Evolutionary conservation across 495 filamentous ascomycete species (phyloP), one percentile per base, ranked within the genome.

Genomic region (Podospora pseudopauciseta): DNA sequence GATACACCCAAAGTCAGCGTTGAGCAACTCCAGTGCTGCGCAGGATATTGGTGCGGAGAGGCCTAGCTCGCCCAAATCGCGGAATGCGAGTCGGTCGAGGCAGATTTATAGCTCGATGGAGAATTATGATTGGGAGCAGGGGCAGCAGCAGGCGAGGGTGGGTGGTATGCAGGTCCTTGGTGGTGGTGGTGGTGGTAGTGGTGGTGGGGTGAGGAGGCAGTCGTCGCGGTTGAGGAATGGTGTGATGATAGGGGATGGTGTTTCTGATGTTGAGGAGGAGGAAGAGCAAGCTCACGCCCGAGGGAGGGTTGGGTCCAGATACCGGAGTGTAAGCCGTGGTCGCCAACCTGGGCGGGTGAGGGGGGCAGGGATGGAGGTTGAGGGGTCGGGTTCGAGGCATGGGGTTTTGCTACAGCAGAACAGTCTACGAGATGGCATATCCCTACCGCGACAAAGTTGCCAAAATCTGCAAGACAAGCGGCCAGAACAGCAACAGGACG

Each of bases 21-120:
- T 69, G 49, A 66, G 69, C 32, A 59, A 64, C 56, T 60, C 2
- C n/a, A 58, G 6, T 15, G 30, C n/a, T 49, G 27, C 15, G 18
- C 34, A 28, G 6, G 18, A 20, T 44, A 61, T 66, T 59, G 57
- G 26, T 39, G 49, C 68, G 1, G 66, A 76, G 28, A 63, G 74
- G 54, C 74, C 74, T 3, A 32, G 61, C 57, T 76, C 72, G 4
- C 68, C 72, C 39, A 76, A 76, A 39, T 74, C 74, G 11, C 64
- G 66, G 1, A 72, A 76, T 34, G 64, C 55, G 18, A 58, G n/a
- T 20, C 55, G 55, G n/a, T 58, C 55, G 15, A 49, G 39, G 39
- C 9, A 16, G 39, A 11, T 16, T 3, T 49, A 49, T 13, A 49
- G 9, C 15, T 49, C 39, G 7, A 13, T 16, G 39, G 39, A 49